A percentile compares a stretch with the other conserved stretches of the same genome.
phyloP scores from a whole-genome alignment of 495 filamentous ascomycete genomes.

The Aspergillus sclerotioniger region DNA sequence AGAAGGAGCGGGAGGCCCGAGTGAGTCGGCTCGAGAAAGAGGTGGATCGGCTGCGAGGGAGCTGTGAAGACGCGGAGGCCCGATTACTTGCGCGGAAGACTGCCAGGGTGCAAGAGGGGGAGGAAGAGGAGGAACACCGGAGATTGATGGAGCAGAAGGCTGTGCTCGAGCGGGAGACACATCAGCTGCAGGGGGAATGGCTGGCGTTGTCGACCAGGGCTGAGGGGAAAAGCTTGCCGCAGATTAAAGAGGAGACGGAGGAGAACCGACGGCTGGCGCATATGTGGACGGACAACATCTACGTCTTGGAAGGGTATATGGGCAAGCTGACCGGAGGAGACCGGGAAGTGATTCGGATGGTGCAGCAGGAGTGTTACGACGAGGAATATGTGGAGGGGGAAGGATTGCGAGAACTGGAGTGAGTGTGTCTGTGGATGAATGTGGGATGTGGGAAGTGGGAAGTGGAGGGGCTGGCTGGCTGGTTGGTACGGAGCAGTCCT shows the following conservation, averaged over 20 bases:
- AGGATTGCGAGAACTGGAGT: constrained; percentile 50
- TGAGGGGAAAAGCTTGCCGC: constrained; percentile 49
- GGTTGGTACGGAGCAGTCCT: no score
- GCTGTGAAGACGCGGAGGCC: constrained; percentile 20
- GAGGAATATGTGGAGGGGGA: constrained; percentile 63
- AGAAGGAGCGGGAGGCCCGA: constrained; percentile 46
- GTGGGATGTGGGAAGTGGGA: no score
- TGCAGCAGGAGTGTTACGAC: constrained; percentile 59
- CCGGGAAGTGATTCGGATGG: constrained; percentile 45
- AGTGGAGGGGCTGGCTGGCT: no score
- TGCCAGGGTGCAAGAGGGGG: constrained; percentile 9
- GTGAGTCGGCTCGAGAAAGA: constrained; percentile 54
- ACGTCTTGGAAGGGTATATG: constrained; percentile 61
- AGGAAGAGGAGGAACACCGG: constrained; percentile 23
- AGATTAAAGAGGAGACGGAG: constrained; percentile 49
- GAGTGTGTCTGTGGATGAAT: neutral
- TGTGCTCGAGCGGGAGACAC: constrained; percentile 27
- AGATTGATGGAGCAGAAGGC: constrained; percentile 24
- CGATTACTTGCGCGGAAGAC: constrained; percentile 24
- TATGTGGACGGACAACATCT: constrained; percentile 63
- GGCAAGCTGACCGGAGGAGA: constrained; percentile 50
- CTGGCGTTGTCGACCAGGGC: constrained; percentile 34
- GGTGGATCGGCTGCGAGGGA: constrained; percentile 46
- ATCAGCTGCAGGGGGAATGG: constrained; percentile 24
- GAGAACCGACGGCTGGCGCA: constrained; percentile 47